These are phyloP conservation scores for Barbarea vulgaris DNA, from an alignment of 345 rosid species.

Conservation along the genomic window DNA sequence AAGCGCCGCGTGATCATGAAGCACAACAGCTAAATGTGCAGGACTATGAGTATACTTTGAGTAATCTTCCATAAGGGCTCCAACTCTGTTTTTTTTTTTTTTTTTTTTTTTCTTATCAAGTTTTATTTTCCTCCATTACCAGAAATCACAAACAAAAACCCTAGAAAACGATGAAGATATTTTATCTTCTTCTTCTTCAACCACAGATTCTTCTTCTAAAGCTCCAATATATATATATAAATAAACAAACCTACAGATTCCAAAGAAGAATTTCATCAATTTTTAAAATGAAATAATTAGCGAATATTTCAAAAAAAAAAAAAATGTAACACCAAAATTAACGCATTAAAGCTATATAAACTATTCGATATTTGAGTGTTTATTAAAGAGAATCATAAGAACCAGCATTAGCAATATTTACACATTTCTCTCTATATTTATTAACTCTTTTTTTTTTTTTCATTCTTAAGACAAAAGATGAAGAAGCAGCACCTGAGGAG, in stretches of 20 bases:
- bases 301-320: not conserved
- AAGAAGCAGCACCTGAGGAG: slow-evolving; percentile 15
- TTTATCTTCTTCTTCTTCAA: slow-evolving; percentile 19
- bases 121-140: not conserved
- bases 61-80: slow-evolving; percentile 67
- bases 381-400: not conserved
- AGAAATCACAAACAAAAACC: slow-evolving; percentile 26
- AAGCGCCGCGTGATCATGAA: slow-evolving; percentile 69
- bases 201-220: not conserved
- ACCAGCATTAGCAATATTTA: not conserved
- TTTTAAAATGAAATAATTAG: not conserved
- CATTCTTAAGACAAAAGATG: slow-evolving; percentile 23
- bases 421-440: not conserved
- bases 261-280: not conserved
- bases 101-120: not conserved
- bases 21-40: slow-evolving; percentile 81
- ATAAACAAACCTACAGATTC: slow-evolving; percentile 23
- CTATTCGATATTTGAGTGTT: not conserved
- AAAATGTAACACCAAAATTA: not conserved
- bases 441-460: not conserved
- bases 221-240: slow-evolving; percentile 43
- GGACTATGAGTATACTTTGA: slow-evolving; percentile 83
- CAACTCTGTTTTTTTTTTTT: not conserved
- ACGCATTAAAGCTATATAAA: not conserved
- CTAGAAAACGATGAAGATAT: slow-evolving; percentile 9